Conservation (phyloP, 352 stramenopile genomes). For the Pythium plurisporium region DNA sequence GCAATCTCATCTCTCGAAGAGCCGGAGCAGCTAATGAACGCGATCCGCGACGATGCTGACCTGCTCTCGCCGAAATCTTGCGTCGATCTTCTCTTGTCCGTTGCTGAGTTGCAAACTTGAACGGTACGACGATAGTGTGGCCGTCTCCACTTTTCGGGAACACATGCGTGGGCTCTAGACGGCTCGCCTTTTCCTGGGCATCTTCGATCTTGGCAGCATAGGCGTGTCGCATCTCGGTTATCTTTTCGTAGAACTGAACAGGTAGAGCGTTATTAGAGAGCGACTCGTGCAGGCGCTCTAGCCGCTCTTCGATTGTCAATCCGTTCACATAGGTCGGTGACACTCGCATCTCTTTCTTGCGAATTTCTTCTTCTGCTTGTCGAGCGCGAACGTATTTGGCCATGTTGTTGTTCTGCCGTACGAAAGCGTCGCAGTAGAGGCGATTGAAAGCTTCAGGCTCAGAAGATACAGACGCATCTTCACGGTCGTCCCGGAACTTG, state of each 20-base stretch:
- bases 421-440: constrained; percentile 47
- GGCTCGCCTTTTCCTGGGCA: constrained; percentile 24
- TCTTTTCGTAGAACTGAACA: constrained; percentile 48
- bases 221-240: constrained; percentile 39
- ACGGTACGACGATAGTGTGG: constrained; percentile 43
- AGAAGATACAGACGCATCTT: background rate
- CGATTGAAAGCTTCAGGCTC: constrained; percentile 31
- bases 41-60: background rate
- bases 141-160: constrained; percentile 36
- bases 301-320: constrained; percentile 41
- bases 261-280: constrained; percentile 42
- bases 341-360: constrained; percentile 36
- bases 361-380: constrained; percentile 34
- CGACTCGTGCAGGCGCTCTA: constrained; percentile 34
- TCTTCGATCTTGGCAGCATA: constrained; percentile 29
- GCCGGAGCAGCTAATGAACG: background rate
- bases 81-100: constrained; percentile 9
- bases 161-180: constrained; percentile 21
- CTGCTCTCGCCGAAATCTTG: background rate
- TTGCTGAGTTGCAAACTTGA: constrained; percentile 37
- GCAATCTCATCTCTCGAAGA: constrained; percentile 6
- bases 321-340: constrained; percentile 48
- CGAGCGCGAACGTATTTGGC: constrained; percentile 37
- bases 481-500: background rate
- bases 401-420: constrained; percentile 42